These are phyloP conservation scores for Actinomortierella ambigua DNA, from an alignment of 371 early-diverging fungal genomes.

Conservation along the genomic window DNA sequence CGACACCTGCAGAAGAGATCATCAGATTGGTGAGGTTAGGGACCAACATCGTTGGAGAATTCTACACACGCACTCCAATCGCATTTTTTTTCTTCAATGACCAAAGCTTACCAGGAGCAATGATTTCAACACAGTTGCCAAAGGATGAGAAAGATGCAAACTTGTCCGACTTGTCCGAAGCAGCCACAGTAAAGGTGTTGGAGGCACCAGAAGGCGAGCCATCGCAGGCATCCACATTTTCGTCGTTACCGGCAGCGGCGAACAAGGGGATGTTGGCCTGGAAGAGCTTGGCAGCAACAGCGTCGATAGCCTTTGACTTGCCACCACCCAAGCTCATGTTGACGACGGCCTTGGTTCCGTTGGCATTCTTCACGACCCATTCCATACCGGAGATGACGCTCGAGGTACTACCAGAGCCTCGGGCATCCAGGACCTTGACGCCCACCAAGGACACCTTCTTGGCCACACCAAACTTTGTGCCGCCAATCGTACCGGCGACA, in stretches of 20 bases:
- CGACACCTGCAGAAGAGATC: slow-evolving; percentile 28
- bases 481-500: slow-evolving; percentile 64
- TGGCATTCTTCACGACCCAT: slow-evolving; percentile 32
- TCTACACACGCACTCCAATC: slow-evolving; percentile 32
- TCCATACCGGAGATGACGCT: slow-evolving; percentile 48
- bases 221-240: slow-evolving; percentile 64
- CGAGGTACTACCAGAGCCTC: slow-evolving; percentile 46
- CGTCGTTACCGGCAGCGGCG: slow-evolving; percentile 90
- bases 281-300: slow-evolving; percentile 38
- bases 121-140: slow-evolving; percentile 66
- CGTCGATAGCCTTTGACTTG: slow-evolving; percentile 46
- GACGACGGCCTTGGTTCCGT: slow-evolving; percentile 41
- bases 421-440: slow-evolving; percentile 60
- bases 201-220: slow-evolving; percentile 67
- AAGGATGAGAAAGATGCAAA: slow-evolving; percentile 54
- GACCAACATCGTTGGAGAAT: slow-evolving; percentile 44
- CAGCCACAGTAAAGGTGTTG: slow-evolving; percentile 74
- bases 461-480: slow-evolving; percentile 64
- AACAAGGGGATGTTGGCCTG: slow-evolving; percentile 42
- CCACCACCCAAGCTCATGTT: slow-evolving; percentile 68
- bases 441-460: slow-evolving; percentile 62
- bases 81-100: slow-evolving; percentile 81
- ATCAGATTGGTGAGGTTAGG: slow-evolving; percentile 73
- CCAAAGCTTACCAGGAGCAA: slow-evolving; percentile 75
- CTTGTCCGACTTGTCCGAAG: slow-evolving; percentile 57